Evolutionary conservation across 2,329 filamentous ascomycete genomes (phyloP), one percentile per base, ranked within the genome.

Genomic region (Ceratocystis albifundus): DNA sequence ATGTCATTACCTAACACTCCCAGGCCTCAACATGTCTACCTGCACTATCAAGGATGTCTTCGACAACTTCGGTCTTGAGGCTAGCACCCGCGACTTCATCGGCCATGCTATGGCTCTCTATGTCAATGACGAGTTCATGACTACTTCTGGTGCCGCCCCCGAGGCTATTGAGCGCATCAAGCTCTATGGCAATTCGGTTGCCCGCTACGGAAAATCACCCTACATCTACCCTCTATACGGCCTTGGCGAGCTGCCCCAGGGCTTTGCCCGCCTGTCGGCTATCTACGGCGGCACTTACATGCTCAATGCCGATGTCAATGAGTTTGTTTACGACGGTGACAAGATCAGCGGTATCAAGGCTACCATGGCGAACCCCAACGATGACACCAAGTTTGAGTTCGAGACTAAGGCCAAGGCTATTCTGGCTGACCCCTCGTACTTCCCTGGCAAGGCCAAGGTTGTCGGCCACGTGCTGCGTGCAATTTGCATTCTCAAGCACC

Each of bases 221-320:
- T 99, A 97, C 81, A 97, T 99, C 80, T 99, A 99, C 82, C 95
- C 94, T 62, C 86, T 97, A 41, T 99, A 99, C 79, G 94, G 94
- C 69, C 86, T 99, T 62, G 94, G 89, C 75, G 94, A 99, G 80
- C 88, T 99, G 66, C 95, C 94, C 45, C 94, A 99, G 79, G 93
- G 93, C 68, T 99, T 99, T 73, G 94, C 94, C 70, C 92, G 94
- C 76, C 84, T 99, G 65, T 96, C 92, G 50, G 94, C 94, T 76
- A 97, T 99, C 78, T 97, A 99, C 75, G 94, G 94, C 70, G 94
- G 94, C 72, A 99, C 94, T 63, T 99, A 99, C 80, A 99, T 99
- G 92, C 87, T 99, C 73, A 97, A 97, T 82, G 96, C 94, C 71
- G 86, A 86, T 71, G 84, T 99, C 66, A 89, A 97, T 70, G 94